Evolutionary conservation across 192 early-diverging fungal genomes (phyloP).

Genomic region (Coemansia sp.): DNA sequence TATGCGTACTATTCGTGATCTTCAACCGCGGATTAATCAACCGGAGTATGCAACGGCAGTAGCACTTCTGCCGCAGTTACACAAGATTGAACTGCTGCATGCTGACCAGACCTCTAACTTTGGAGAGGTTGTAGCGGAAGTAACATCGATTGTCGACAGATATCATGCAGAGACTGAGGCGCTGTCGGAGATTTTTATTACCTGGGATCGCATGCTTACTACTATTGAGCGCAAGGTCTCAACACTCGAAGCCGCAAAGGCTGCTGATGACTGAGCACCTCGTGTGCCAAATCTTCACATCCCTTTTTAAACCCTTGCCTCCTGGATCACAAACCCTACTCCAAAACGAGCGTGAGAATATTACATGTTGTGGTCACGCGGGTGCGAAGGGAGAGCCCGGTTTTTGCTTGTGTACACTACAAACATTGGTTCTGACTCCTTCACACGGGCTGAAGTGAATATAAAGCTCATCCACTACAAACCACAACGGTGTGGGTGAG

Average conservation of each 20-base stretch:
- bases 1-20: conserved; percentile 32
- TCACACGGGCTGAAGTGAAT: neutral
- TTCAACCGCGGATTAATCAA: conserved; percentile 38
- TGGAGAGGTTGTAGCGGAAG: conserved; percentile 22
- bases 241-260: conserved; percentile 16
- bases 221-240: conserved; percentile 36
- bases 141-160: conserved; percentile 40
- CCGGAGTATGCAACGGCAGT: conserved; percentile 45
- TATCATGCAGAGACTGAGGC: conserved; percentile 46
- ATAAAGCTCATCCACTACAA: neutral
- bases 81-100: conserved; percentile 27
- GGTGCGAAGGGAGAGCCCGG: neutral
- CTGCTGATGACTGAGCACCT: neutral
- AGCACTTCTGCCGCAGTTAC: conserved; percentile 18
- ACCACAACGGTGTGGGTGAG: neutral
- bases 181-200: conserved; percentile 44
- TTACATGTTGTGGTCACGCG: conserved; percentile 8
- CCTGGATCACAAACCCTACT: neutral
- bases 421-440: neutral
- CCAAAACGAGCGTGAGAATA: neutral
- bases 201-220: conserved; percentile 39
- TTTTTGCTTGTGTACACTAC: neutral
- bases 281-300: neutral
- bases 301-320: neutral
- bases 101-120: conserved; percentile 25